Percentiles rank a stretch among this genome's conserved stretches.
phyloP scores from a whole-genome alignment of 2,329 filamentous ascomycete species.

The Septoria petroselini region DNA sequence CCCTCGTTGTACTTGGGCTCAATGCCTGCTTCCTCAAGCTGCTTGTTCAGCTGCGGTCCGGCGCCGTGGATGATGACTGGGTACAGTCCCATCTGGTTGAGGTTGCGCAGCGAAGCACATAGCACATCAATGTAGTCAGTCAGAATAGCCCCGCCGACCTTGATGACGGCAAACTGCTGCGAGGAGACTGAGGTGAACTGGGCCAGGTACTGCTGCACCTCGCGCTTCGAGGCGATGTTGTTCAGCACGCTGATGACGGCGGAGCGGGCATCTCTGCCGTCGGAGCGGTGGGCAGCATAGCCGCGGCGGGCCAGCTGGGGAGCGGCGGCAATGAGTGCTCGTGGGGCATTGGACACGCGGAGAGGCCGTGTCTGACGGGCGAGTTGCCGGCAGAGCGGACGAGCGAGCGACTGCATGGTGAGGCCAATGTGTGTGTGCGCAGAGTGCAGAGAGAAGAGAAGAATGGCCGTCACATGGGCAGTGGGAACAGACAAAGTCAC shows the following conservation, averaged over 20 bases:
- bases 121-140: constrained; percentile 91
- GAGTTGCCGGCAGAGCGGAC: constrained; percentile 22
- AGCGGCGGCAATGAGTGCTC: constrained; percentile 14
- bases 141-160: constrained; percentile 93
- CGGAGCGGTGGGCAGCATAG: constrained; percentile 30
- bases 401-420: constrained; percentile 20
- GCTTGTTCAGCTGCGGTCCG: constrained; percentile 89
- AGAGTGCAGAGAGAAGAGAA: too few species aligned
- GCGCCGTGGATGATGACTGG: constrained; percentile 94
- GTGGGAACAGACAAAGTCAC: not conserved
- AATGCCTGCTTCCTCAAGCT: constrained; percentile 84
- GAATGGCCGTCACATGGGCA: constrained; percentile 3
- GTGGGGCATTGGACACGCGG: constrained; percentile 12
- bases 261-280: constrained; percentile 64
- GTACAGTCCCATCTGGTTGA: constrained; percentile 91
- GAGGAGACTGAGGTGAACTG: constrained; percentile 96
- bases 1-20: constrained; percentile 96
- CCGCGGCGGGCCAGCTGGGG: constrained; percentile 16
- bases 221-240: constrained; percentile 92
- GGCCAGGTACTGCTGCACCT: constrained; percentile 95
- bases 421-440: not conserved
- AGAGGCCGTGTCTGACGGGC: constrained; percentile 16
- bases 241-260: constrained; percentile 88
- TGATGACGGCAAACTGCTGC: constrained; percentile 97
- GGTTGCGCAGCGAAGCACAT: constrained; percentile 81